phyloP scores from a whole-genome alignment of 768 basidiomycete genomes.

The Chalciporus sphaerocephalus region DNA sequence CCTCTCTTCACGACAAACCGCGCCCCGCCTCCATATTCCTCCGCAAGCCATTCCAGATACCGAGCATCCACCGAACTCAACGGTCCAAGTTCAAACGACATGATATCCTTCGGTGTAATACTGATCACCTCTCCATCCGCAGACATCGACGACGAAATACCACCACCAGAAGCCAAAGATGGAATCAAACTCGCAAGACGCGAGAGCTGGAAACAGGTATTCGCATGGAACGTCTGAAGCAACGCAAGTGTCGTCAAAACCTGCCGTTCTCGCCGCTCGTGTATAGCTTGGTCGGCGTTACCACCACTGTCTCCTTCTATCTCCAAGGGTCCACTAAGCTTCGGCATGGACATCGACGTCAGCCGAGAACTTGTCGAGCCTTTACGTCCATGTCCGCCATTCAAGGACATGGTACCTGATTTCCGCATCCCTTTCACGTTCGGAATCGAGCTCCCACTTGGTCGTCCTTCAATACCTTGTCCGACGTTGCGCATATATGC shows the following conservation, averaged over 20 bases:
- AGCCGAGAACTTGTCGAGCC: slow-evolving; percentile 29
- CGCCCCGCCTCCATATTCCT: slow-evolving; percentile 53
- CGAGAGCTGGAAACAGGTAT: slow-evolving; percentile 56
- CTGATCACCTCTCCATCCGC: slow-evolving; percentile 33
- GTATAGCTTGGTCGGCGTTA: slow-evolving; percentile 8
- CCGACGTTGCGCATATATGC: slow-evolving; percentile 55
- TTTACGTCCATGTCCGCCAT: slow-evolving; percentile 24
- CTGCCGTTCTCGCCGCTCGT: slow-evolving; percentile 35
- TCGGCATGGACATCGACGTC: slow-evolving; percentile 18
- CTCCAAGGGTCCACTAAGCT: slow-evolving; percentile 24
- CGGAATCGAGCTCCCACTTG: slow-evolving; percentile 22
- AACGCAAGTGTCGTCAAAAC: slow-evolving; percentile 51
- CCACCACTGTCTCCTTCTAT: background rate
- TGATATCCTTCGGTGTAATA: slow-evolving; percentile 58
- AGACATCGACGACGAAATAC: slow-evolving; percentile 1
- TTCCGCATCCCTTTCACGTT: slow-evolving; percentile 39
- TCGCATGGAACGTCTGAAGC: slow-evolving; percentile 64
- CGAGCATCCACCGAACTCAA: slow-evolving; percentile 65
- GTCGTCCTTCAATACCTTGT: slow-evolving; percentile 69
- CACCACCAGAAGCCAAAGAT: background rate
- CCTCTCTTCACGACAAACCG: slow-evolving; percentile 39
- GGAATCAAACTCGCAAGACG: slow-evolving; percentile 33
- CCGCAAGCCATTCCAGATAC: slow-evolving; percentile 74
- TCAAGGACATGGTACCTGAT: slow-evolving; percentile 48
- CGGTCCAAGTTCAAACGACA: slow-evolving; percentile 69